phyloP scores from a whole-genome alignment of 345 rosid genomes.

The Ceriops decandra region DNA sequence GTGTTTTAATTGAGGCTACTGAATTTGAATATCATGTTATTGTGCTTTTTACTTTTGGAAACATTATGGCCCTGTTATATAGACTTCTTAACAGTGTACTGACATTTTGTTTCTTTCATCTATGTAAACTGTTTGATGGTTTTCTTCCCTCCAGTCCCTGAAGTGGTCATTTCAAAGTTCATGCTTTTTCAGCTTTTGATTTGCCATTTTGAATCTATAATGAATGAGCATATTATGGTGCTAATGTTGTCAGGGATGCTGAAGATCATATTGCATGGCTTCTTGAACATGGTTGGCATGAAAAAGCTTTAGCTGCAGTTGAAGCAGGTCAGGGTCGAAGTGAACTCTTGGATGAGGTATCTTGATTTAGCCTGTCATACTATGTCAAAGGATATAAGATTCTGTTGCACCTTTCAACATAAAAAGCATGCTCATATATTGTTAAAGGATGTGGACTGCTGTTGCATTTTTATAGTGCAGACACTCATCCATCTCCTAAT shows the following conservation, averaged over 20 bases:
- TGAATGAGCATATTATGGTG: background rate
- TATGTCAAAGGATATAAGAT: too few relatives aligned
- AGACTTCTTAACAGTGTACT: too few relatives aligned
- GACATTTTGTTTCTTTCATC: too few relatives aligned
- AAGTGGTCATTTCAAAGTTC: too few relatives aligned
- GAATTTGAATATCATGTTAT: too few relatives aligned
- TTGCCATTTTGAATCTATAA: background rate
- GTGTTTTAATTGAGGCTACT: too few relatives aligned
- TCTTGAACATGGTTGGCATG: constrained; percentile 96
- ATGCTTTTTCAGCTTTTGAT: background rate
- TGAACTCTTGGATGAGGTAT: constrained; percentile 94
- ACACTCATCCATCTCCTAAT: background rate
- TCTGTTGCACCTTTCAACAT: too few relatives aligned
- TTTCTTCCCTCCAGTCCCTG: too few relatives aligned
- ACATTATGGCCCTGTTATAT: background rate
- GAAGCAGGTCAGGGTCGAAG: constrained; percentile 96
- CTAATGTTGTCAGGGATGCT: constrained; percentile 62
- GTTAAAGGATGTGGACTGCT: background rate
- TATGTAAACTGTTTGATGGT: too few relatives aligned
- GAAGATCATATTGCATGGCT: constrained; percentile 99
- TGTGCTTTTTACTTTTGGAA: too few relatives aligned
- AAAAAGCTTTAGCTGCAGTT: constrained; percentile 95
- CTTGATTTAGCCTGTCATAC: background rate
- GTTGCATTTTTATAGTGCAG: background rate
- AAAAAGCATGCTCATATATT: background rate